These are phyloP conservation scores for Exophiala alcalophila DNA, from an alignment of 2,329 filamentous ascomycete species.

Conservation along the genomic window DNA sequence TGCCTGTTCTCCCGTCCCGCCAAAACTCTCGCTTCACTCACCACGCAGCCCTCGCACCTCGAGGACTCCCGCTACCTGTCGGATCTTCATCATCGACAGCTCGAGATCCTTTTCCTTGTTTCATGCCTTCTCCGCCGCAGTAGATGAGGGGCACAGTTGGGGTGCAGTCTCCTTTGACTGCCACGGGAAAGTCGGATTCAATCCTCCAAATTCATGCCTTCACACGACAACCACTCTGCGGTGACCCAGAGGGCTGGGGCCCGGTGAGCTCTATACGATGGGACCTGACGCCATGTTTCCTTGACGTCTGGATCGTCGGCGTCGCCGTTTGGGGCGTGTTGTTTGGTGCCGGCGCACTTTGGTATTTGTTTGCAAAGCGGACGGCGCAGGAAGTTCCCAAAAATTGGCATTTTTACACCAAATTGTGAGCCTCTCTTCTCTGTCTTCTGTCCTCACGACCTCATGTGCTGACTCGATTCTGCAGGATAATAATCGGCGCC, in stretches of 20 bases:
- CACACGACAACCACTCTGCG: conserved; percentile 68
- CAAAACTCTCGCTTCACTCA: too few relatives aligned
- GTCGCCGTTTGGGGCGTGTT: conserved; percentile 78
- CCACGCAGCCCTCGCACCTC: too few relatives aligned
- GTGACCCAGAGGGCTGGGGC: conserved; percentile 91
- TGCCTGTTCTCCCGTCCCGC: too few relatives aligned
- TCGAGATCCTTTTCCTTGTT: conserved; percentile 1
- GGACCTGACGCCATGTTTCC: conserved; percentile 96
- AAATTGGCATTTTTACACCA: conserved; percentile 90
- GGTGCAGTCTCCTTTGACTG: conserved; percentile 26
- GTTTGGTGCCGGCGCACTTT: conserved; percentile 72
- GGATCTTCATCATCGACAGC: not conserved
- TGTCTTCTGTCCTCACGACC: not conserved
- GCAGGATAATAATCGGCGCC: conserved; percentile 61
- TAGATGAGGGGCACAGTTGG: conserved; percentile 22
- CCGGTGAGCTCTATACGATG: conserved; percentile 82
- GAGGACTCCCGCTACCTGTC: too few relatives aligned
- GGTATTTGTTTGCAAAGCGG: conserved; percentile 72
- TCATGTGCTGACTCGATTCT: conserved; percentile 11
- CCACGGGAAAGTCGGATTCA: conserved; percentile 10
- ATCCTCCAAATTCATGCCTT: not conserved
- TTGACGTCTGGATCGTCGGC: conserved; percentile 80
- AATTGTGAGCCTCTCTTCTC: conserved; percentile 61
- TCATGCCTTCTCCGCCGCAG: conserved; percentile 10
- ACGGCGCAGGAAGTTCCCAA: conserved; percentile 66